Evolutionary conservation across 176 grass and related monocot genomes (phyloP), one percentile per base, ranked within the genome.

Genomic region (Tuctoria greenei): DNA sequence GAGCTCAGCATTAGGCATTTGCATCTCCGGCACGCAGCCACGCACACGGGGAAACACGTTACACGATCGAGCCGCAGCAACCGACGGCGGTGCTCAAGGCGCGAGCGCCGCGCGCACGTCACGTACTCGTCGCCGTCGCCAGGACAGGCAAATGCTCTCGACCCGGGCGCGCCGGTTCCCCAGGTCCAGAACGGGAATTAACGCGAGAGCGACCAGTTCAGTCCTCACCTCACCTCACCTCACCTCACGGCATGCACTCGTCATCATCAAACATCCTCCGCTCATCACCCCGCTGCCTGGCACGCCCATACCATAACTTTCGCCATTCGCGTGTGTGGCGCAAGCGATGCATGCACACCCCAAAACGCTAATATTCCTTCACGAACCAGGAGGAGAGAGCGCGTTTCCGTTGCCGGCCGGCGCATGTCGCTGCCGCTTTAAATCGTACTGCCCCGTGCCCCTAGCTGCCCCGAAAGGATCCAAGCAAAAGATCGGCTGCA

Each of bases 391-490:
- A 31, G 31, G 16, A 8, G n/a, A 31, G 31, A 31, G 2, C 31
- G 31, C 31, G 31, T 61, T 11, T 25, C 74, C 38, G 7, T 37
- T 54, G 55, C 81, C 73, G n/a, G n/a, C n/a, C n/a, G 64, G 28
- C 41, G 51, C 5, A 27, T 25, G 55, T 13, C 25, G 39, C 45
- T 14, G 66, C 40, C 68, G 20, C 75, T 73, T 59, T 37, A 68
- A 66, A 54, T 58, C 39, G n/a, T n/a, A n/a, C n/a, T n/a, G n/a
- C n/a, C n/a, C n/a, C n/a, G n/a, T n/a, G n/a, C n/a, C n/a, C n/a
- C n/a, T n/a, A n/a, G n/a, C 61, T 40, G 82, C 10, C 83, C 61
- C 36, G 31, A 17, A 66, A 66, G 56, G 74, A 78, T 78, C 62
- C 42, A 72, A 65, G 61, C 74, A 73, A 87, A 83, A 67, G 52